Evolutionary conservation across 2,329 filamentous ascomycete genomes (phyloP).

Genomic region (Aspergillus persii): DNA sequence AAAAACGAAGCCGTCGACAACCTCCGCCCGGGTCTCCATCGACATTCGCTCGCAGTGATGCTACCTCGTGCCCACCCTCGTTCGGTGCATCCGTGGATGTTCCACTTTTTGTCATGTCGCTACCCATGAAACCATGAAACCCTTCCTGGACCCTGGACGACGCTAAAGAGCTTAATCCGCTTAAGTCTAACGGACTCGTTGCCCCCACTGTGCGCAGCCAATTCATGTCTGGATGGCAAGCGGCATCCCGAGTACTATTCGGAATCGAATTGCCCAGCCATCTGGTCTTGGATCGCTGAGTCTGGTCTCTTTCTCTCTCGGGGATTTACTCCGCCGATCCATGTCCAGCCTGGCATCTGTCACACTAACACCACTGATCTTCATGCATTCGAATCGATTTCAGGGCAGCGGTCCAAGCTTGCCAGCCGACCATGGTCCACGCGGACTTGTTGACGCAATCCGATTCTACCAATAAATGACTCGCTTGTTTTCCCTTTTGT

Average conservation of each 20-base stretch:
- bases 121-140: too few relatives aligned
- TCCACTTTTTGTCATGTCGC: too few relatives aligned
- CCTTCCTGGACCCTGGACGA: neutral
- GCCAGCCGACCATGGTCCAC: constrained; percentile 10
- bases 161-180: neutral
- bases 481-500: neutral
- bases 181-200: neutral
- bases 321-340: neutral
- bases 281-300: neutral
- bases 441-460: constrained; percentile 21
- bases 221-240: neutral
- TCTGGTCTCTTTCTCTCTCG: neutral
- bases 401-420: constrained; percentile 2
- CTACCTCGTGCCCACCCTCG: too few relatives aligned
- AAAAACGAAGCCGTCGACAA: too few relatives aligned
- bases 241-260: neutral
- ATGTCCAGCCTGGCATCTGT: neutral
- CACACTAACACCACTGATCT: constrained; percentile 2
- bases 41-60: too few relatives aligned
- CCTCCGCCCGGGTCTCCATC: too few relatives aligned
- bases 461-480: neutral
- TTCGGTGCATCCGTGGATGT: too few relatives aligned
- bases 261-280: too few relatives aligned
- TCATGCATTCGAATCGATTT: neutral
- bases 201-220: neutral